Conservation (phyloP, 495 filamentous ascomycete species). For the Penicillium herquei region DNA sequence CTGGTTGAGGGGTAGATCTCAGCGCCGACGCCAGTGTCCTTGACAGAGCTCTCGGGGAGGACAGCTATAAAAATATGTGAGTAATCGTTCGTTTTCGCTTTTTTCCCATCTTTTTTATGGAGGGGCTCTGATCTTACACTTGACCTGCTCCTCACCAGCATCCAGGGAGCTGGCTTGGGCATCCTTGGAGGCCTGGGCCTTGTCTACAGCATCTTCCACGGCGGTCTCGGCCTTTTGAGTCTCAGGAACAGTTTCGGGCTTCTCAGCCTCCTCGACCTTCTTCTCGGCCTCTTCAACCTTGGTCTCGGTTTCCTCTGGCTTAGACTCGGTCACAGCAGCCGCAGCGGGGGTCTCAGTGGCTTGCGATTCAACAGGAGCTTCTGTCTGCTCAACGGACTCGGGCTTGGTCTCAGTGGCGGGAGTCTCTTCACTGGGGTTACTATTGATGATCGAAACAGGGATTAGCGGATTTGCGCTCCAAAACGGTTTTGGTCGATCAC, state of each 20-base stretch:
- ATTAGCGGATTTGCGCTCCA: neutral
- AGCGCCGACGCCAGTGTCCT: slow-evolving; percentile 19
- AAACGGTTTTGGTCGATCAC: neutral
- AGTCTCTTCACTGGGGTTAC: slow-evolving; percentile 39
- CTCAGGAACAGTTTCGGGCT: neutral
- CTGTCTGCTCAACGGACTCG: slow-evolving; percentile 17
- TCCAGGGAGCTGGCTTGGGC: slow-evolving; percentile 20
- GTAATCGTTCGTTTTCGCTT: neutral
- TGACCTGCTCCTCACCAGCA: slow-evolving; percentile 16
- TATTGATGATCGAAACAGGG: slow-evolving; percentile 27
- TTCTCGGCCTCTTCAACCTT: slow-evolving; percentile 21
- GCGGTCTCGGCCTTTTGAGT: slow-evolving; percentile 7
- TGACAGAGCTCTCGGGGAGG: slow-evolving; percentile 19
- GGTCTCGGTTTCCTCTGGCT: slow-evolving; percentile 13
- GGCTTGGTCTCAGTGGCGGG: slow-evolving; percentile 3
- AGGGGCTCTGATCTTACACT: slow-evolving; percentile 9
- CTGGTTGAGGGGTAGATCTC: slow-evolving; percentile 24
- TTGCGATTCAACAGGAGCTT: slow-evolving; percentile 25
- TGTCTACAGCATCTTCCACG: slow-evolving; percentile 25
- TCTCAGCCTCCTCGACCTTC: slow-evolving; percentile 24
- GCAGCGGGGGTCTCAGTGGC: slow-evolving; percentile 23
- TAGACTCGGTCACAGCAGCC: slow-evolving; percentile 15
- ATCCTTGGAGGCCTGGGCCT: slow-evolving; percentile 28
- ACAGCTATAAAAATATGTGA: slow-evolving; percentile 9
- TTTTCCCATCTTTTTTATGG: neutral